These are phyloP conservation scores for Blastocystis hominis DNA, from an alignment of 352 stramenopile genomes.

Conservation along the genomic window DNA sequence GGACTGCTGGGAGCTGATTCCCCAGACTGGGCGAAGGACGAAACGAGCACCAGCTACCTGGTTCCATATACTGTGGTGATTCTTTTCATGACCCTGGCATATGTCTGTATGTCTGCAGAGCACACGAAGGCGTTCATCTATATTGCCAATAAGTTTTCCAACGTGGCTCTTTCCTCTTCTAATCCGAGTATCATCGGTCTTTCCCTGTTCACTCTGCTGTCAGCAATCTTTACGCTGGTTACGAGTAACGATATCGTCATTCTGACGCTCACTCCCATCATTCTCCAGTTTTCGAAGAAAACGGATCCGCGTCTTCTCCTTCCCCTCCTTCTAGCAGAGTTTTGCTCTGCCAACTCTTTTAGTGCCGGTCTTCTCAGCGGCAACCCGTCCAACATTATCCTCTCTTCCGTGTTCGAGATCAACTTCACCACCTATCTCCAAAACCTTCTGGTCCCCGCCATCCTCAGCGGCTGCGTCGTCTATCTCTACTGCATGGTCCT, in stretches of 20 bases:
- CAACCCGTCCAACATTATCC: constrained; percentile 58
- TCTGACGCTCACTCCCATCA: constrained; percentile 52
- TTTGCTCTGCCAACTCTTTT: constrained; percentile 54
- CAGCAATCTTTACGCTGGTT: constrained; percentile 43
- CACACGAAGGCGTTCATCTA: constrained; percentile 39
- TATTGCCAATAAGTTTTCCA: constrained; percentile 55
- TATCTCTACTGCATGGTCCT: constrained; percentile 42
- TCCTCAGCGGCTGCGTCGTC: background rate
- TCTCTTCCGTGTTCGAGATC: constrained; percentile 49
- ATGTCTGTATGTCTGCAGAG: constrained; percentile 54
- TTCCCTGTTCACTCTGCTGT: constrained; percentile 35
- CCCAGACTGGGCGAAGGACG: constrained; percentile 25
- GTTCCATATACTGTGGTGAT: constrained; percentile 53
- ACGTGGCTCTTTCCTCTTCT: background rate
- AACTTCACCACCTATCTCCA: constrained; percentile 53
- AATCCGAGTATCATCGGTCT: constrained; percentile 53
- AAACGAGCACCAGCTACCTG: constrained; percentile 18
- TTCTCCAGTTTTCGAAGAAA: constrained; percentile 42
- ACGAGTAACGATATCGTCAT: constrained; percentile 57
- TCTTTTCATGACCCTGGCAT: constrained; percentile 45
- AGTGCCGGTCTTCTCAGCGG: constrained; percentile 48
- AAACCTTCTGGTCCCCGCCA: constrained; percentile 39
- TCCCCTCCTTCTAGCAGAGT: constrained; percentile 37
- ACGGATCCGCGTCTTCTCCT: constrained; percentile 28
- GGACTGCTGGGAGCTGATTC: constrained; percentile 7